Percentiles rank a stretch among this genome's conserved stretches.
Conservation (phyloP, 78 protist species). For the Salpingoeca rosetta region DNA sequence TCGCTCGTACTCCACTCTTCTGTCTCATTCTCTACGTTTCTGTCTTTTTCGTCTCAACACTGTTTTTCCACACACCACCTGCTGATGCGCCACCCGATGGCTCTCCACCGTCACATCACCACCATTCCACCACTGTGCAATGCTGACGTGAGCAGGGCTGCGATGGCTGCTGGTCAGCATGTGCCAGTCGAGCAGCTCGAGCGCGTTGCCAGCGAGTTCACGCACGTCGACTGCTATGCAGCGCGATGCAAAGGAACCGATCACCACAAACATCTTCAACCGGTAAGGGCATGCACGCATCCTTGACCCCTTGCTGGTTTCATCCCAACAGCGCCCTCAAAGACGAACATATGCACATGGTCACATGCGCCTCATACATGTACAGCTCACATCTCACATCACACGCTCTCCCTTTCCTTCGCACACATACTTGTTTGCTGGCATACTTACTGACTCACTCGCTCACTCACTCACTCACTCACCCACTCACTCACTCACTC, state of each 20-base stretch:
- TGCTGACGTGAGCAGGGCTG: too few relatives aligned
- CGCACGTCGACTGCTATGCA: slow-evolving; percentile 20
- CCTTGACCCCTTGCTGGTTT: too few relatives aligned
- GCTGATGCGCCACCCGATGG: background rate
- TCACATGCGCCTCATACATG: too few relatives aligned
- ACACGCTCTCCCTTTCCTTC: too few relatives aligned
- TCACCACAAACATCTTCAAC: too few relatives aligned
- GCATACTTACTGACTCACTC: slow-evolving; percentile 10
- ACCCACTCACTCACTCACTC: background rate
- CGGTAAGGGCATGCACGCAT: too few relatives aligned
- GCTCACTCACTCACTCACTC: background rate
- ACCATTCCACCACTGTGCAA: background rate
- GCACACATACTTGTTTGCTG: too few relatives aligned
- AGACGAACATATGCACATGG: too few relatives aligned
- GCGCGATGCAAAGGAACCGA: slow-evolving; percentile 12
- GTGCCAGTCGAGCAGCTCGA: too few relatives aligned
- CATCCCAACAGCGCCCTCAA: too few relatives aligned
- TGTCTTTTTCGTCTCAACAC: background rate
- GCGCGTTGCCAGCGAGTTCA: slow-evolving; percentile 34
- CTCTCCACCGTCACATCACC: background rate
- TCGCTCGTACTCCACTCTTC: background rate
- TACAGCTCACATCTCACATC: too few relatives aligned
- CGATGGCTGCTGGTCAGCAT: too few relatives aligned
- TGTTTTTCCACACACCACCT: background rate
- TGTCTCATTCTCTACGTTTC: background rate